Percentiles rank a stretch among this genome's conserved stretches.
Evolutionary conservation across 2,329 filamentous ascomycete species (phyloP).

Genomic region (Fonsecaea multimorphosa): DNA sequence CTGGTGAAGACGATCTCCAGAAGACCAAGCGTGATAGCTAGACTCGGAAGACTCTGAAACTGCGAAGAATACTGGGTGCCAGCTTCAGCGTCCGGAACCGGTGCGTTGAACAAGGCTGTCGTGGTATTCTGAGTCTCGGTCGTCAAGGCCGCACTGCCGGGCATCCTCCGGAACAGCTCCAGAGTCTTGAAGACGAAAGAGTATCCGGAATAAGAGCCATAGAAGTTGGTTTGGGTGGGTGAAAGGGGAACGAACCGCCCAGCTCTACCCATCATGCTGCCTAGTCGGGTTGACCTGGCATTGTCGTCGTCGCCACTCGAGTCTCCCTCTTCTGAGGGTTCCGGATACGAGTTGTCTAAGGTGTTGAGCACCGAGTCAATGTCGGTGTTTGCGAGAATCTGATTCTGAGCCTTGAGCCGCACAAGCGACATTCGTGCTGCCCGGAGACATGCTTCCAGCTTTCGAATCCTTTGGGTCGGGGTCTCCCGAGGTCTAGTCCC

Average conservation of each 20-base stretch:
- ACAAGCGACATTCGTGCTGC: slow-evolving; percentile 25
- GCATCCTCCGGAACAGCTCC: slow-evolving; percentile 30
- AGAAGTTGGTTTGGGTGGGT: slow-evolving; percentile 31
- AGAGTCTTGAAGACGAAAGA: slow-evolving; percentile 32
- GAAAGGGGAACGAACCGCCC: slow-evolving; percentile 20
- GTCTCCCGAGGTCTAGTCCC: slow-evolving; percentile 31
- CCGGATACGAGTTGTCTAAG: slow-evolving; percentile 26
- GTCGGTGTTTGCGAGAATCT: slow-evolving; percentile 13
- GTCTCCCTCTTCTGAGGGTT: slow-evolving; percentile 15
- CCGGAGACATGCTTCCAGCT: slow-evolving; percentile 32
- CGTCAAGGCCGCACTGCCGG: slow-evolving; percentile 9
- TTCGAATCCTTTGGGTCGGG: slow-evolving; percentile 36
- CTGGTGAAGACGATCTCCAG: slow-evolving; percentile 30
- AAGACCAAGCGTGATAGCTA: slow-evolving; percentile 21
- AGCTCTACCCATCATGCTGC: slow-evolving; percentile 30
- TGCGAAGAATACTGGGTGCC: slow-evolving; percentile 7
- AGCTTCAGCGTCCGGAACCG: slow-evolving; percentile 19
- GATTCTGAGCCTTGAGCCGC: slow-evolving; percentile 25
- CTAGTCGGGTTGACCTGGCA: slow-evolving; percentile 17
- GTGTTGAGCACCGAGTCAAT: slow-evolving; percentile 27
- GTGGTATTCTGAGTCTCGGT: slow-evolving; percentile 20
- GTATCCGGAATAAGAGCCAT: slow-evolving; percentile 30
- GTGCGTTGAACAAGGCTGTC: slow-evolving; percentile 27
- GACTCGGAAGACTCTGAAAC: slow-evolving; percentile 23
- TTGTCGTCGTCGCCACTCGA: slow-evolving; percentile 23